Evolutionary conservation across 371 early-diverging fungal species (phyloP).

Genomic region (Vairimorpha ceranae): DNA sequence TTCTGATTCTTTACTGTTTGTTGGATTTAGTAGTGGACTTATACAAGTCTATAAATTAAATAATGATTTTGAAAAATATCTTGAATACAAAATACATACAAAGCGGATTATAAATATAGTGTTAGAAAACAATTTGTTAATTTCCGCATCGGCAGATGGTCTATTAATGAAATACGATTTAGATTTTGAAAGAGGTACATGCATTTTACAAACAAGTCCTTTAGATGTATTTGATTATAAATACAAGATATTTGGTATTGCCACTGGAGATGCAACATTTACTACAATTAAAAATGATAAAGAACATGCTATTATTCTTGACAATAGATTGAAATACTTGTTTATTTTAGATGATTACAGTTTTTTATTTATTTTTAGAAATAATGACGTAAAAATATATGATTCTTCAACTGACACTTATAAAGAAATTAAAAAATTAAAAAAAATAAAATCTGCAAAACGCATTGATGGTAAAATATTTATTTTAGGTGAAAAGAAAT

Average conservation of each 20-base stretch:
- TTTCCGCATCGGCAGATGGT: background rate
- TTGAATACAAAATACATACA: background rate
- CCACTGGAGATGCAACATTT: background rate
- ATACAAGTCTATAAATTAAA: background rate
- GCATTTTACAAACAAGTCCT: background rate
- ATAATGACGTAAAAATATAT: background rate
- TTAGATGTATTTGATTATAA: background rate
- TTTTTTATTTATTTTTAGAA: background rate
- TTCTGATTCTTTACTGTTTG: background rate
- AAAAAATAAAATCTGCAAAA: constrained; percentile 38
- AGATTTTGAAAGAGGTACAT: background rate
- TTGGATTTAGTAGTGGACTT: background rate
- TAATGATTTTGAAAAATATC: background rate
- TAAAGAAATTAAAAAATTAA: constrained; percentile 14
- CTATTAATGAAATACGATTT: background rate
- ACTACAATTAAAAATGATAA: background rate
- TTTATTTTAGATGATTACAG: background rate
- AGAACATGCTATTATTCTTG: background rate
- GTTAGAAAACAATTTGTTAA: background rate
- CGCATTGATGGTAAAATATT: background rate
- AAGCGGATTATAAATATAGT: background rate
- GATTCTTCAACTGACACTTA: background rate
- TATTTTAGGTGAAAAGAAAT: constrained; percentile 31
- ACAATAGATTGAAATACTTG: background rate
- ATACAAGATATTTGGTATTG: background rate